Evolutionary conservation across 2,329 filamentous ascomycete species (phyloP).

Genomic region (Penicillium verrucosum): DNA sequence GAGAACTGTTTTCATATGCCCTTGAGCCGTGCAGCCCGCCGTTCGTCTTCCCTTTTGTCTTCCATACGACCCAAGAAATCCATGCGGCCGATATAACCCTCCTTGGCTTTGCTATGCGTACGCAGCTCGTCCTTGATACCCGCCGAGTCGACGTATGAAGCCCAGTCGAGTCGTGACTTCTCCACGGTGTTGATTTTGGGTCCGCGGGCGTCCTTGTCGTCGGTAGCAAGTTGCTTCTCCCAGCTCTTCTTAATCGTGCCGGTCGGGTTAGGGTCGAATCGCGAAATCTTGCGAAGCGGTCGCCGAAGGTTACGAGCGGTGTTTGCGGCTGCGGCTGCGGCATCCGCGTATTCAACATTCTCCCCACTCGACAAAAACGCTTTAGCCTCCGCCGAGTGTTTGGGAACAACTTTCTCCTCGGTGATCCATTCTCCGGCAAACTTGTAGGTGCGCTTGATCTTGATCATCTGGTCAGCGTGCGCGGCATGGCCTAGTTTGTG

Average conservation of each 20-base stretch:
- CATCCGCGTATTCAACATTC: constrained; percentile 34
- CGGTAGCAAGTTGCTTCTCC: constrained; percentile 37
- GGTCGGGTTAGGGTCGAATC: constrained; percentile 48
- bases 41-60: constrained; percentile 55
- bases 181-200: constrained; percentile 65
- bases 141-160: constrained; percentile 59
- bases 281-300: constrained; percentile 43
- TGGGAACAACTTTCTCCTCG: constrained; percentile 53
- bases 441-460: constrained; percentile 56
- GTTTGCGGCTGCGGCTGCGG: constrained; percentile 18
- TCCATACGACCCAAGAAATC: constrained; percentile 61
- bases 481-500: constrained; percentile 9
- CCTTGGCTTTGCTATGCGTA: constrained; percentile 59
- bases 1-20: constrained; percentile 24
- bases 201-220: constrained; percentile 39
- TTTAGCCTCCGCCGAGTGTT: constrained; percentile 54
- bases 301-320: constrained; percentile 31
- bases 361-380: constrained; percentile 48
- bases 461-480: constrained; percentile 47
- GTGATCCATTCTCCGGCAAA: constrained; percentile 56
- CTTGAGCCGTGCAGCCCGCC: constrained; percentile 50
- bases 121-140: constrained; percentile 61
- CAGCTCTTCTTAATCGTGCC: constrained; percentile 44
- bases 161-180: constrained; percentile 65
- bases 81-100: constrained; percentile 60